Conservation (phyloP, 352 stramenopile genomes). For the Phytophthora multivora region DNA sequence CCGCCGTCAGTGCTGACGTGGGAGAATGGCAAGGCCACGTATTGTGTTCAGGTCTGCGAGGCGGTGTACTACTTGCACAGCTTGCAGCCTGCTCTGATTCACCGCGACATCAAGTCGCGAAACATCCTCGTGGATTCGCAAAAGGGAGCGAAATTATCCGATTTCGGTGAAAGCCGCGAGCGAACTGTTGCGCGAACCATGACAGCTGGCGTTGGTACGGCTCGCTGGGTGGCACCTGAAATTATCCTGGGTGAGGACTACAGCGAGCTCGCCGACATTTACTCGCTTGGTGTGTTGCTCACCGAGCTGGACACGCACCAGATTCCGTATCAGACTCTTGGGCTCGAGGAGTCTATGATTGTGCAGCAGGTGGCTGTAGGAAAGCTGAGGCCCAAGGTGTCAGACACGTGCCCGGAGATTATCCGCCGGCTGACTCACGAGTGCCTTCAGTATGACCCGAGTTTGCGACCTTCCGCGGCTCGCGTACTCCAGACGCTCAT, state of each 20-base stretch:
- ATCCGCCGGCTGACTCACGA: conserved; percentile 80
- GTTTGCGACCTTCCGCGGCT: conserved; percentile 64
- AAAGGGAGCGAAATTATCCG: conserved; percentile 76
- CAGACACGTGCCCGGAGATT: conserved; percentile 74
- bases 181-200: conserved; percentile 78
- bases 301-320: conserved; percentile 74
- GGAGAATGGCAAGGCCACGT: conserved; percentile 66
- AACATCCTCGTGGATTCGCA: conserved; percentile 88
- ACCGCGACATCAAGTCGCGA: conserved; percentile 92
- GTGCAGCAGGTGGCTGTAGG: conserved; percentile 80
- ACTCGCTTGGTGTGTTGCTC: conserved; percentile 73
- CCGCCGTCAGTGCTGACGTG: conserved; percentile 56
- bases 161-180: conserved; percentile 80
- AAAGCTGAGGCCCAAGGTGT: conserved; percentile 79
- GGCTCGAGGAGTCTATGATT: conserved; percentile 80
- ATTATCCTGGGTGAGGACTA: conserved; percentile 83
- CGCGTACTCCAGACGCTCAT: conserved; percentile 77
- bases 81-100: conserved; percentile 86
- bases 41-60: conserved; percentile 81
- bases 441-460: conserved; percentile 82
- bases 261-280: conserved; percentile 74
- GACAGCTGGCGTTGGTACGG: conserved; percentile 74
- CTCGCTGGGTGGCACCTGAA: conserved; percentile 76
- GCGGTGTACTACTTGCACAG: conserved; percentile 91
- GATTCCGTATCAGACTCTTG: conserved; percentile 72